Evolutionary conservation across 2,329 filamentous ascomycete genomes (phyloP), one percentile per base, ranked within the genome.

Genomic region (Nakataea oryzae): DNA sequence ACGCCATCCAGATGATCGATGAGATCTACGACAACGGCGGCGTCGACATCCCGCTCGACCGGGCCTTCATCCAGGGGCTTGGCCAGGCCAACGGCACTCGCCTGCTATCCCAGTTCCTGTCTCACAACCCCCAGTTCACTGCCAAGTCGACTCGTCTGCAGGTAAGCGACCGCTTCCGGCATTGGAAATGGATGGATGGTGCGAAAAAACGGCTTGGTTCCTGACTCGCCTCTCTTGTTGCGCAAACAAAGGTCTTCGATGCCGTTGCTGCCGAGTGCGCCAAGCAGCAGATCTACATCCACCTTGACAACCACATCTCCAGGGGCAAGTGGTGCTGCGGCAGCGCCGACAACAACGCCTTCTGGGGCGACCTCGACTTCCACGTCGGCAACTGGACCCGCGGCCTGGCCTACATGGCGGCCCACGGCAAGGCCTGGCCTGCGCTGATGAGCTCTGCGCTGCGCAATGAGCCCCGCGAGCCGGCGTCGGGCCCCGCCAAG

Each of bases 1-100:
- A 81, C 62, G 84, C 85, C 3, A 87, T 83, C 63, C 79, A 88
- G 68, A 83, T 87, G 81, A 74, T 88, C 60, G 85, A 87, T 65
- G 76, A 84, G 67, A 82, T 82, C 64, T 78, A 80, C 56, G 74
- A 71, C 62, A 80, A 80, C 62, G 73, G 73, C n/a, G 78, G 76
- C 11, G 63, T 72, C 28, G 81, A 84, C 54, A 70, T 81, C 1
- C 72, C 76, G 3, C 58, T 66, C 4, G 54, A 26, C 21, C 74
- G 72, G 5, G 78, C 80, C 0, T 80, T 84, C 26, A 72, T 65
- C 5, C 72, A 69, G 21, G 80, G 70, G 5, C 74, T 82, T 11
- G 85, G 85, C 0, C 67, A 76, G 14, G 71, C 74, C 1, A 85
- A 86, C 63, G 85, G 83, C 0, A 77, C 79, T 0, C 72, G 71